phyloP scores from a whole-genome alignment of 2,329 filamentous ascomycete species.

The Colletotrichum cordylinicola region DNA sequence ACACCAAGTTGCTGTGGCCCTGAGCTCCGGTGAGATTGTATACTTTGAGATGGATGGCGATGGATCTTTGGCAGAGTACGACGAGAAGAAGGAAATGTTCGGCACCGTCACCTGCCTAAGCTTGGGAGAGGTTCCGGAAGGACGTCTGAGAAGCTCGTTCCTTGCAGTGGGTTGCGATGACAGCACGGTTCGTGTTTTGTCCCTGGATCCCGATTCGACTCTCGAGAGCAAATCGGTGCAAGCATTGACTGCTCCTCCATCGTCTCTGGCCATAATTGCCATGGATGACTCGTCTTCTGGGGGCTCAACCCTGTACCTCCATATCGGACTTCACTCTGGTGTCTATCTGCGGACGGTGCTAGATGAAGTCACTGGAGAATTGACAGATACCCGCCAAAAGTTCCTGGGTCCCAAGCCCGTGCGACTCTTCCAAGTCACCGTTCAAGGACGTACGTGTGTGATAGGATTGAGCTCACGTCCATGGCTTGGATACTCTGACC shows the following conservation, averaged over 20 bases:
- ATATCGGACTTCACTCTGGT: conserved; percentile 94
- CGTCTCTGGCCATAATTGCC: conserved; percentile 86
- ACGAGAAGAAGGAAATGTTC: conserved; percentile 94
- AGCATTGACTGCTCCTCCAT: conserved; percentile 88
- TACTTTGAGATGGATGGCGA: conserved; percentile 98
- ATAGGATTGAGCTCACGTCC: conserved; percentile 90
- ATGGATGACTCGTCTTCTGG: conserved; percentile 95
- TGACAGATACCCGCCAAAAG: conserved; percentile 92
- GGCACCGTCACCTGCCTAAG: conserved; percentile 96
- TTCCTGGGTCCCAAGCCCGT: conserved; percentile 93
- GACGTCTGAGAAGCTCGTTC: conserved; percentile 87
- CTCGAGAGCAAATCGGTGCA: conserved; percentile 95
- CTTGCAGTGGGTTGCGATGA: conserved; percentile 97
- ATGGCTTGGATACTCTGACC: conserved; percentile 95
- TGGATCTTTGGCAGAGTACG: conserved; percentile 89
- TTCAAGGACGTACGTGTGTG: conserved; percentile 83
- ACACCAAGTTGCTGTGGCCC: conserved; percentile 88
- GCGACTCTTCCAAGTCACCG: conserved; percentile 88
- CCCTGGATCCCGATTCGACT: conserved; percentile 87
- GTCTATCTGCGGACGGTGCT: conserved; percentile 95
- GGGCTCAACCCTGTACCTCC: conserved; percentile 87
- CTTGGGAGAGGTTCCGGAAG: conserved; percentile 89
- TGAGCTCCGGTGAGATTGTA: conserved; percentile 95
- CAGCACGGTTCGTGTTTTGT: conserved; percentile 91
- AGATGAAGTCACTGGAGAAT: conserved; percentile 93